These are phyloP conservation scores for Scalesia atractyloides DNA, from an alignment of 129 eudicot species.

Conservation along the genomic window DNA sequence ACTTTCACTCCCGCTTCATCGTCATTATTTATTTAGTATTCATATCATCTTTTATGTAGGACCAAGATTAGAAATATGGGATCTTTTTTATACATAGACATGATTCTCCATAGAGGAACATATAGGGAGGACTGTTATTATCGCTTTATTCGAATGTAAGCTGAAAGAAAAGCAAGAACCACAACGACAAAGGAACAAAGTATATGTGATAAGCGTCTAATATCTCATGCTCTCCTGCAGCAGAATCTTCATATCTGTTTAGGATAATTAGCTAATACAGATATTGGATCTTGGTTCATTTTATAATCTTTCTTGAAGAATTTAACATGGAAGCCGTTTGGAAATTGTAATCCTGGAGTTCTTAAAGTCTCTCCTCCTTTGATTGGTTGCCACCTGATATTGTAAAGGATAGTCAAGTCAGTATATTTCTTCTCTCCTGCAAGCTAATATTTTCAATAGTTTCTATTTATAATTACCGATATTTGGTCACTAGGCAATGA, in stretches of 20 bases:
- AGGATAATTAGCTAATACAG: background rate
- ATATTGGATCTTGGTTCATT: background rate
- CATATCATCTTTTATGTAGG: too few species aligned
- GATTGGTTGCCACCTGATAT: conserved; percentile 53
- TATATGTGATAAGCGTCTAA: background rate
- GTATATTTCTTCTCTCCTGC: background rate
- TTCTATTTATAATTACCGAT: conserved; percentile 37
- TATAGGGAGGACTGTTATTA: too few species aligned
- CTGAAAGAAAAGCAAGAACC: background rate
- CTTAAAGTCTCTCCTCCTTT: conserved; percentile 75
- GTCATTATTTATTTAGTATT: too few species aligned
- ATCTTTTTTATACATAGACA: too few species aligned
- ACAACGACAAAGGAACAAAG: too few species aligned
- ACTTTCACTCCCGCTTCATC: too few species aligned
- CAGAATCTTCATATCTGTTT: too few species aligned
- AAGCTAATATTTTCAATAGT: background rate
- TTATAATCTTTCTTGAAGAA: conserved; percentile 26
- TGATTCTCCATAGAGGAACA: too few species aligned
- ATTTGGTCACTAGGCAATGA: conserved; percentile 71
- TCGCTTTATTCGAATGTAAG: background rate
- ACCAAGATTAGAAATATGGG: too few species aligned
- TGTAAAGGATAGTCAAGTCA: background rate
- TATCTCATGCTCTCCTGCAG: background rate
- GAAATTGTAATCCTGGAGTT: conserved; percentile 82
- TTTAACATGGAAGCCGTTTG: conserved; percentile 63